A percentile compares a stretch with the other conserved stretches of the same genome.
Conservation (phyloP, 2,329 filamentous ascomycete genomes). For the Bisporella sp. region DNA sequence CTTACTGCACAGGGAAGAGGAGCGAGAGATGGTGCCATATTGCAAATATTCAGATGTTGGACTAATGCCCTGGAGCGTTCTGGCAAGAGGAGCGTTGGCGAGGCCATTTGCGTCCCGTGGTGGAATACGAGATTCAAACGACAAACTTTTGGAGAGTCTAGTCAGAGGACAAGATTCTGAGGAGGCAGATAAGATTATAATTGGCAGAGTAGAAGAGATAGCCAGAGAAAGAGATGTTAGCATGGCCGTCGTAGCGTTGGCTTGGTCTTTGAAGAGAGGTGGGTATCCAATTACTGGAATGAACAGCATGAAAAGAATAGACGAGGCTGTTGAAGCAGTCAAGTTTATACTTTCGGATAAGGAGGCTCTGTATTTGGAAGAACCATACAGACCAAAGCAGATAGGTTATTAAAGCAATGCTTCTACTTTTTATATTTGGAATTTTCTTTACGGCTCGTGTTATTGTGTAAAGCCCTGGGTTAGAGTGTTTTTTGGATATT, state of each 20-base stretch:
- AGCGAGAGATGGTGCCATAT: slow-evolving; percentile 30
- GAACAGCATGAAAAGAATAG: slow-evolving; percentile 41
- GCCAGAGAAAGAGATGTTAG: slow-evolving; percentile 46
- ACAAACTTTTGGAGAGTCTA: slow-evolving; percentile 7
- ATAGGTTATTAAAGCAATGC: too few species aligned
- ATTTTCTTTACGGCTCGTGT: too few species aligned
- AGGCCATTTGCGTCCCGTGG: slow-evolving; percentile 23
- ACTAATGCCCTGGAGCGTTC: slow-evolving; percentile 22
- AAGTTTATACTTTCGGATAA: slow-evolving; percentile 6
- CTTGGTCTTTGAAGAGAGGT: slow-evolving; percentile 41
- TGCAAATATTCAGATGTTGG: slow-evolving; percentile 10
- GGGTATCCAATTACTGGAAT: slow-evolving; percentile 46
- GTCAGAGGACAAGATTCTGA: slow-evolving; percentile 12
- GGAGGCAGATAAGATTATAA: slow-evolving; percentile 20
- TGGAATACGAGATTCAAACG: slow-evolving; percentile 10
- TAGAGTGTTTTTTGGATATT: too few species aligned
- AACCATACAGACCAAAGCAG: not conserved
- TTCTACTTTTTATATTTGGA: too few species aligned
- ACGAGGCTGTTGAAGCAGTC: slow-evolving; percentile 41
- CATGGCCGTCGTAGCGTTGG: slow-evolving; percentile 53
- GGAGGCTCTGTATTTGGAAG: not conserved
- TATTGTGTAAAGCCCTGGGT: too few species aligned
- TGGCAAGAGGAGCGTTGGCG: slow-evolving; percentile 30
- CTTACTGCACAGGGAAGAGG: slow-evolving; percentile 53
- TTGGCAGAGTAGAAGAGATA: slow-evolving; percentile 26